phyloP scores from a whole-genome alignment of 2,329 filamentous ascomycete species.

The Setomelanomma holmii region DNA sequence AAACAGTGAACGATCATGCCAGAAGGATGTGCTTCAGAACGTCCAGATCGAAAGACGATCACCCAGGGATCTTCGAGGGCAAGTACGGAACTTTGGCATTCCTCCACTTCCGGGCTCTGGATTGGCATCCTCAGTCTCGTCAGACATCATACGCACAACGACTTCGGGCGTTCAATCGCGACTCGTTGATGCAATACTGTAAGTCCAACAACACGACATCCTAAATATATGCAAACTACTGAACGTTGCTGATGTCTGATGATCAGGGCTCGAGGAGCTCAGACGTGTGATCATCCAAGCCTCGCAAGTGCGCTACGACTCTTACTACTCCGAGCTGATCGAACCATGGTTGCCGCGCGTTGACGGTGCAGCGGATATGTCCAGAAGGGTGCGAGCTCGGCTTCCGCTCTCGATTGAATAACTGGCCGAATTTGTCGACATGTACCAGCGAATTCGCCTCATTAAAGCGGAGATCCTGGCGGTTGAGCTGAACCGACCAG shows the following conservation, averaged over 20 bases:
- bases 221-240: too few species aligned
- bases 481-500: slow-evolving; percentile 5
- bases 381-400: background rate
- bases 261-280: background rate
- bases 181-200: background rate
- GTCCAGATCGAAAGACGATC: background rate
- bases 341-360: background rate
- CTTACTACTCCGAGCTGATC: background rate
- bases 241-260: background rate
- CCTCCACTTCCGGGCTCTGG: background rate
- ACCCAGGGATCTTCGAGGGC: background rate
- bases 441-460: slow-evolving; percentile 6
- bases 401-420: background rate
- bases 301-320: background rate
- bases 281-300: background rate
- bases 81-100: background rate
- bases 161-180: background rate
- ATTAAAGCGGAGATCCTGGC: slow-evolving; percentile 10
- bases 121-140: background rate
- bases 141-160: background rate
- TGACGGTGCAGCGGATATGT: background rate
- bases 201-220: background rate
- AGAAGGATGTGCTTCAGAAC: slow-evolving; percentile 1
- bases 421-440: background rate
- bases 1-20: slow-evolving; percentile 2